phyloP scores from a whole-genome alignment of 2,329 filamentous ascomycete species.

The Pseudocercospora eumusae region DNA sequence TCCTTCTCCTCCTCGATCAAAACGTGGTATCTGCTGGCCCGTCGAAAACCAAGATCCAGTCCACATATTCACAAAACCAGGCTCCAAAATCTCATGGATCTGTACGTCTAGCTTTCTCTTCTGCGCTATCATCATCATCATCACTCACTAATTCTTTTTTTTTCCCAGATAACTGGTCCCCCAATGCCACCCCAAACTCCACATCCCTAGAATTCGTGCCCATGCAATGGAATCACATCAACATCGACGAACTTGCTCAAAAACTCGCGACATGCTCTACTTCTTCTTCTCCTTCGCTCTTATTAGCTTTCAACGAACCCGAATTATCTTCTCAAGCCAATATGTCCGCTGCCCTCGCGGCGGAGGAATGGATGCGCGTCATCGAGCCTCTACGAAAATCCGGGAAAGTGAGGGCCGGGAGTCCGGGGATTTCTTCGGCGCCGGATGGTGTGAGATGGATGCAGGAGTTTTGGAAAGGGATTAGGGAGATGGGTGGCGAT shows the following conservation, averaged over 20 bases:
- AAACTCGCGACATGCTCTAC: slow-evolving; percentile 26
- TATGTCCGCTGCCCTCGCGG: slow-evolving; percentile 34
- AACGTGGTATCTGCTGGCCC: slow-evolving; percentile 41
- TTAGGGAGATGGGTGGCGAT: slow-evolving; percentile 33
- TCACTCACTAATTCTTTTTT: background rate
- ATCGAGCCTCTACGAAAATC: slow-evolving; percentile 36
- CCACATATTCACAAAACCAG: slow-evolving; percentile 37
- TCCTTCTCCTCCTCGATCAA: slow-evolving; percentile 18
- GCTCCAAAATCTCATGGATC: slow-evolving; percentile 39
- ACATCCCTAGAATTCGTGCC: slow-evolving; percentile 35
- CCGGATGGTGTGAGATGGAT: slow-evolving; percentile 35
- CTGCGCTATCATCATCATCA: background rate
- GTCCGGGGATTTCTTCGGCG: slow-evolving; percentile 37
- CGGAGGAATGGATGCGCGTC: slow-evolving; percentile 32
- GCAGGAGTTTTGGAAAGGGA: slow-evolving; percentile 31
- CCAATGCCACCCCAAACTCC: slow-evolving; percentile 30
- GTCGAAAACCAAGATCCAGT: slow-evolving; percentile 36
- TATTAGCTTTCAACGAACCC: slow-evolving; percentile 39
- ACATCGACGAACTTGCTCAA: slow-evolving; percentile 31
- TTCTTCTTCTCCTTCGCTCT: background rate
- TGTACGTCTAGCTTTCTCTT: slow-evolving; percentile 17
- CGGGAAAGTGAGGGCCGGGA: slow-evolving; percentile 30
- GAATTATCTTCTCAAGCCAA: slow-evolving; percentile 39
- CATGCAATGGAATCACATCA: slow-evolving; percentile 40
- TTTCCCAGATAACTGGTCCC: slow-evolving; percentile 37